phyloP scores from a whole-genome alignment of 2,329 filamentous ascomycete species.

The Aspergillus flavus region DNA sequence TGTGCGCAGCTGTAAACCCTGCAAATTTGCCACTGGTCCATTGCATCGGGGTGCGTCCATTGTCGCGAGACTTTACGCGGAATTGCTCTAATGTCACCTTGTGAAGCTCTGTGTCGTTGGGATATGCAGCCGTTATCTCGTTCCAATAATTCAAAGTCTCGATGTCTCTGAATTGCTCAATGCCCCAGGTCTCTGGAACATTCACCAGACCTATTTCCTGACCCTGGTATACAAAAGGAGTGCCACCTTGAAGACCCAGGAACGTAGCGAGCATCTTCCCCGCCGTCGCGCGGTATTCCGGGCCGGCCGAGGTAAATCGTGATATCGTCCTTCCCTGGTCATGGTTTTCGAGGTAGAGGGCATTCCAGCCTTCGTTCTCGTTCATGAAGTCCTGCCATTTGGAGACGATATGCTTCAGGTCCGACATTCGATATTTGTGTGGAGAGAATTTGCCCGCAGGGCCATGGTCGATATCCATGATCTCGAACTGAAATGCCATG shows the following conservation, averaged over 20 bases:
- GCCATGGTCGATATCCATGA: constrained; percentile 59
- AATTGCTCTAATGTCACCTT: constrained; percentile 62
- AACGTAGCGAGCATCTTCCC: background rate
- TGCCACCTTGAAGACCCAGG: background rate
- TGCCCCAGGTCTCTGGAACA: background rate
- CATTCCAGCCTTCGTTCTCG: background rate
- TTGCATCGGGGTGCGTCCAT: constrained; percentile 71
- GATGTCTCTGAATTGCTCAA: background rate
- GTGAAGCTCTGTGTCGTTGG: background rate
- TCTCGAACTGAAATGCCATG: constrained; percentile 74
- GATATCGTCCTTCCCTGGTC: background rate
- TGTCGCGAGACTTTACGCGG: constrained; percentile 58
- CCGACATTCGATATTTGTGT: constrained; percentile 58
- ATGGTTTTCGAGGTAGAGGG: background rate
- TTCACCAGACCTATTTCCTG: background rate
- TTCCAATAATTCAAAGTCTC: background rate
- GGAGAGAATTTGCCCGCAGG: constrained; percentile 54
- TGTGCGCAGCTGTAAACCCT: constrained; percentile 61
- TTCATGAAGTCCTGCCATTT: background rate
- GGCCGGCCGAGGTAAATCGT: background rate
- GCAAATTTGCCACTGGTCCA: constrained; percentile 58
- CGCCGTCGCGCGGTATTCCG: background rate
- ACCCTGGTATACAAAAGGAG: background rate
- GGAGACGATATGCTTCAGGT: constrained; percentile 33
- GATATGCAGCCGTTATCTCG: background rate